These are phyloP conservation scores for Avena atlantica DNA, from an alignment of 176 grass and related monocot species.

Conservation along the genomic window DNA sequence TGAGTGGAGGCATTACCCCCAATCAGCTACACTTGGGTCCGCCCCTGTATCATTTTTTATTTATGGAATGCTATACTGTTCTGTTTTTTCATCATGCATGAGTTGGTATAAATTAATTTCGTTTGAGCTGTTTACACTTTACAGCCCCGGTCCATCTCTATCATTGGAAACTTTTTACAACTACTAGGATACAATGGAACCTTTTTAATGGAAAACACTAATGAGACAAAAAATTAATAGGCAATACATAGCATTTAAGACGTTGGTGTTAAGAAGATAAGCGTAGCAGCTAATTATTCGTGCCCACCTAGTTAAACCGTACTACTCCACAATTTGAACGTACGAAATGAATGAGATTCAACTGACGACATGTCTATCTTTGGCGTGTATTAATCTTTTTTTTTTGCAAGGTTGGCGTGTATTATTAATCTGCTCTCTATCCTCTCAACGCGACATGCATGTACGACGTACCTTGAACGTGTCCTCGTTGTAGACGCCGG, in stretches of 20 bases:
- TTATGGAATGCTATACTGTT: neutral
- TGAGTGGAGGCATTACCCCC: no score
- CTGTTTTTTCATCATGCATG: no score
- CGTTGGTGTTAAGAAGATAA: neutral
- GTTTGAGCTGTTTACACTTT: neutral
- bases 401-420: neutral
- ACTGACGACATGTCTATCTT: neutral
- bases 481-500: slow-evolving; percentile 71
- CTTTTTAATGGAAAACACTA: neutral
- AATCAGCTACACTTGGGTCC: no score
- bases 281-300: neutral
- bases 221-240: neutral
- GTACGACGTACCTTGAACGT: slow-evolving; percentile 36
- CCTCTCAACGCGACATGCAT: no score
- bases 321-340: neutral
- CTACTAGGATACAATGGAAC: neutral
- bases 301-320: neutral
- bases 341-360: slow-evolving; percentile 16
- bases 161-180: neutral
- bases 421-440: neutral
- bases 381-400: neutral
- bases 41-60: no score
- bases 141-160: neutral
- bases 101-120: neutral
- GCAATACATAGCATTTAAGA: no score